Conservation (phyloP, 768 basidiomycete genomes). For the Phlegmacium glaucopus region DNA sequence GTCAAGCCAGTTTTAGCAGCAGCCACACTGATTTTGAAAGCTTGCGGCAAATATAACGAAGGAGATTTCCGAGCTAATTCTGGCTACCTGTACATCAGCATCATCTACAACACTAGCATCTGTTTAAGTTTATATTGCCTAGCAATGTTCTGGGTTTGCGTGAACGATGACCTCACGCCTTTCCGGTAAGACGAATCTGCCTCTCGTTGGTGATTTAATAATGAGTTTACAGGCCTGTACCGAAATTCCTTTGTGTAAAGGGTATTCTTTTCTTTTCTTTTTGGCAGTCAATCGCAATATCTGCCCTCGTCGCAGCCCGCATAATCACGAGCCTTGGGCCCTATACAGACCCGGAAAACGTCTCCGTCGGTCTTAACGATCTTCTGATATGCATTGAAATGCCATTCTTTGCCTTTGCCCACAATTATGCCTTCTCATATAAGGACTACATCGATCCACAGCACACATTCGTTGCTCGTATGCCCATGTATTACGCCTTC, state of each 20-base stretch:
- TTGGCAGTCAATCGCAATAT: constrained; percentile 90
- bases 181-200: constrained; percentile 55
- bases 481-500: constrained; percentile 85
- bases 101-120: constrained; percentile 83
- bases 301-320: constrained; percentile 81
- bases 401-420: constrained; percentile 94
- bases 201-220: constrained; percentile 1
- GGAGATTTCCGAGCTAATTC: constrained; percentile 82
- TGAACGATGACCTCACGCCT: constrained; percentile 83
- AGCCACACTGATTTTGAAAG: constrained; percentile 83
- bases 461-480: constrained; percentile 72
- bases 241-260: constrained; percentile 98
- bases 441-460: constrained; percentile 73
- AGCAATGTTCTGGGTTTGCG: constrained; percentile 96
- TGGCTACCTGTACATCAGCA: constrained; percentile 88
- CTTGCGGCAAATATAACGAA: constrained; percentile 83
- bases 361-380: constrained; percentile 88
- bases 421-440: constrained; percentile 92
- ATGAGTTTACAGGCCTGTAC: constrained; percentile 60
- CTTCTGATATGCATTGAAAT: constrained; percentile 94
- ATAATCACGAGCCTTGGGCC: constrained; percentile 78
- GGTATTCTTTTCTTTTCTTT: constrained; percentile 98
- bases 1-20: constrained; percentile 89
- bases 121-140: constrained; percentile 84
- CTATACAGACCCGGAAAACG: constrained; percentile 84